phyloP scores from a whole-genome alignment of 495 filamentous ascomycete genomes.

The Hyphodiscus hymeniophilus region DNA sequence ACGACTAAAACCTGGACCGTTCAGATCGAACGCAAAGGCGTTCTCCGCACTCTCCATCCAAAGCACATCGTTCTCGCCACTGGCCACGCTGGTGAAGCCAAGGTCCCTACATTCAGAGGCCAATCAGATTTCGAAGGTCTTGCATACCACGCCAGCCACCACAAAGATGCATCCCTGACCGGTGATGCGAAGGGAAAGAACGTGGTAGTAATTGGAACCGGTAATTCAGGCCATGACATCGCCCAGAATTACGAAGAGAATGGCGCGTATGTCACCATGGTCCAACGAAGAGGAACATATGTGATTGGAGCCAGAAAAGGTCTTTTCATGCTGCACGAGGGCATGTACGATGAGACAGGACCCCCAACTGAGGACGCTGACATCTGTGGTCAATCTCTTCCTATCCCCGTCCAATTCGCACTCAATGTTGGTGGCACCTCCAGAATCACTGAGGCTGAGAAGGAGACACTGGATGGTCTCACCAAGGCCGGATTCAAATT shows the following conservation, averaged over 20 bases:
- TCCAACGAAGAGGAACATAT: constrained; percentile 67
- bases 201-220: constrained; percentile 66
- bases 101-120: constrained; percentile 49
- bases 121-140: constrained; percentile 40
- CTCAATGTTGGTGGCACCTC: constrained; percentile 37
- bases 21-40: constrained; percentile 25
- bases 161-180: constrained; percentile 30
- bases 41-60: no score
- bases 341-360: constrained; percentile 53
- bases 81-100: constrained; percentile 55
- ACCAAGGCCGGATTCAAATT: constrained; percentile 49
- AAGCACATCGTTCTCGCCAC: constrained; percentile 55
- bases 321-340: constrained; percentile 27
- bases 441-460: constrained; percentile 36
- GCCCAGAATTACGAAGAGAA: constrained; percentile 72
- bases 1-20: constrained; percentile 44
- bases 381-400: constrained; percentile 37
- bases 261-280: constrained; percentile 67
- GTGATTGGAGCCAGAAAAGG: constrained; percentile 51
- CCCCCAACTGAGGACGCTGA: constrained; percentile 51
- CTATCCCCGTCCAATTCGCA: constrained; percentile 39
- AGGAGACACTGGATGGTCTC: constrained; percentile 40
- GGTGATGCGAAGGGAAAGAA: constrained; percentile 41
- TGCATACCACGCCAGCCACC: constrained; percentile 18
- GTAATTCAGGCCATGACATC: constrained; percentile 76